Conservation (phyloP, 139 green algal species). For the Chlamydomonas eustigma region DNA sequence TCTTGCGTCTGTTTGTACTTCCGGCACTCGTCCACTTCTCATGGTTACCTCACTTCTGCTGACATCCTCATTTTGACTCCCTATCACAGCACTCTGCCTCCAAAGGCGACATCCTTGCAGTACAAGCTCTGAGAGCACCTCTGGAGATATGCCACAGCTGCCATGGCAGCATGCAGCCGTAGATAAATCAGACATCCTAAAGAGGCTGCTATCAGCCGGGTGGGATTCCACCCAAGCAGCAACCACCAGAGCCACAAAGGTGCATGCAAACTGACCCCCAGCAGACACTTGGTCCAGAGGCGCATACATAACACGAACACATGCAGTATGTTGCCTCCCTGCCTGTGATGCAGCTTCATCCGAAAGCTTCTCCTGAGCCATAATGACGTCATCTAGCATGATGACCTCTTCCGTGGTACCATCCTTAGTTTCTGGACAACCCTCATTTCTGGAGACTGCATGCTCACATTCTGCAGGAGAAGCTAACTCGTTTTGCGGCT, state of each 20-base stretch:
- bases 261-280: background rate
- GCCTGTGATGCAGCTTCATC: background rate
- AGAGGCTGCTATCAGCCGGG: background rate
- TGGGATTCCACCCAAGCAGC: background rate
- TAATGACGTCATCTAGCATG: too few relatives aligned
- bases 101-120: background rate
- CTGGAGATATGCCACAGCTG: too few relatives aligned
- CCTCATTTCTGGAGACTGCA: background rate
- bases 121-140: slow-evolving; percentile 1
- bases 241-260: slow-evolving; percentile 9
- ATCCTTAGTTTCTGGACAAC: background rate
- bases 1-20: background rate
- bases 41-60: too few relatives aligned
- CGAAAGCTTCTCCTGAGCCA: too few relatives aligned
- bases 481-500: background rate
- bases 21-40: too few relatives aligned
- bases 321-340: too few relatives aligned
- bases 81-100: too few relatives aligned
- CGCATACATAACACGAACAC: background rate
- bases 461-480: background rate
- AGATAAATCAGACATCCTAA: too few relatives aligned
- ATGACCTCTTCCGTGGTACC: background rate
- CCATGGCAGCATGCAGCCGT: background rate
- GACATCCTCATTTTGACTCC: too few relatives aligned
- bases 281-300: slow-evolving; percentile 2